Evolutionary conservation across 1,284 basidiomycete species (phyloP).

Genomic region (Rhodotorula sp.): DNA sequence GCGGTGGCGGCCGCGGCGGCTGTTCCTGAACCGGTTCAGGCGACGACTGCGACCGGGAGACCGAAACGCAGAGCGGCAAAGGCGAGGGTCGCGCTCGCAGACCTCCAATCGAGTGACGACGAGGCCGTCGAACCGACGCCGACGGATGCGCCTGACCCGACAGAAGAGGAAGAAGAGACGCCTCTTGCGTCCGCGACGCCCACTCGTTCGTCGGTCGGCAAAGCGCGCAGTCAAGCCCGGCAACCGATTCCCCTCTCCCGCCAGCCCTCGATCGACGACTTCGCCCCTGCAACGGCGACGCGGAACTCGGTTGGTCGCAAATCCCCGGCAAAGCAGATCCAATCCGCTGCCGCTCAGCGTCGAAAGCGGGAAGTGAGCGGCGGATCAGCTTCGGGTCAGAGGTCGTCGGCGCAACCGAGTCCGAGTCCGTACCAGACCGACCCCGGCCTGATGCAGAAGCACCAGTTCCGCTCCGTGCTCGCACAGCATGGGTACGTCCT

Average conservation of each 20-base stretch:
- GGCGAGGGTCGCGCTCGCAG: constrained; percentile 17
- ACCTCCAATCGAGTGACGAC: constrained; percentile 9
- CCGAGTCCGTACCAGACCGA: constrained; percentile 5
- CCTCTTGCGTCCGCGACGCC: neutral
- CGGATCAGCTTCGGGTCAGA: constrained; percentile 10
- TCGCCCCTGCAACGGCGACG: neutral
- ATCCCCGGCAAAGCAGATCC: neutral
- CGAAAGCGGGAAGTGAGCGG: constrained; percentile 23
- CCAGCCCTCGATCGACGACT: neutral
- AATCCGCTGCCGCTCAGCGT: neutral
- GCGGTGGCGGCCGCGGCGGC: neutral
- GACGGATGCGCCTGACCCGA: neutral
- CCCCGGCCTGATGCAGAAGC: neutral
- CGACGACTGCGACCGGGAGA: neutral
- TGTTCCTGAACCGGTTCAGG: neutral
- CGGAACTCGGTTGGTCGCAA: neutral
- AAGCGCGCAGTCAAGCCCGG: neutral
- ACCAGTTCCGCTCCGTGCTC: constrained; percentile 2
- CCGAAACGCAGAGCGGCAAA: constrained; percentile 18
- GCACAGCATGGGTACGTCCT: constrained; percentile 32
- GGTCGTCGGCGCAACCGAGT: constrained; percentile 13
- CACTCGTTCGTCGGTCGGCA: neutral
- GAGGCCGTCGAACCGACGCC: neutral
- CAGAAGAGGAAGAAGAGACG: neutral
- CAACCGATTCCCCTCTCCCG: neutral